These are phyloP conservation scores for Geosmithia morbida DNA, from an alignment of 2,329 filamentous ascomycete species.

Conservation along the genomic window DNA sequence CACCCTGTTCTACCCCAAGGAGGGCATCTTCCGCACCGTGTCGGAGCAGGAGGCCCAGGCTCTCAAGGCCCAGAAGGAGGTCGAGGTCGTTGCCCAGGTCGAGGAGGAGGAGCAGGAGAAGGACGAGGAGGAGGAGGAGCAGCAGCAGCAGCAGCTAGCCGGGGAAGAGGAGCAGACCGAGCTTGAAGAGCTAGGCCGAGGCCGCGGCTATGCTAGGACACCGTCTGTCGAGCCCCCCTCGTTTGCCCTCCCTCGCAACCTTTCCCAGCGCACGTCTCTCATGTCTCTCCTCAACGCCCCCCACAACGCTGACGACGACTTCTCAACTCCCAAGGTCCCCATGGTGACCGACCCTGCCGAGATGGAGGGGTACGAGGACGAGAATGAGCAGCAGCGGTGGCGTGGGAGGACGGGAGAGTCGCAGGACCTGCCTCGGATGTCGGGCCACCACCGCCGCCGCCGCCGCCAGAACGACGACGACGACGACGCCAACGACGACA, in stretches of 20 bases:
- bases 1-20: conserved; percentile 44
- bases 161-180: conserved; percentile 10
- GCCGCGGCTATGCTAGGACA: conserved; percentile 36
- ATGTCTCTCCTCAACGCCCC: conserved; percentile 47
- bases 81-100: conserved; percentile 4
- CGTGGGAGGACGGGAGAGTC: not conserved
- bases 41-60: conserved; percentile 36
- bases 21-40: conserved; percentile 49
- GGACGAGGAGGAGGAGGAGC: conserved; percentile 4
- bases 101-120: conserved; percentile 5
- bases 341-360: conserved; percentile 12
- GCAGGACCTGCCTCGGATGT: not conserved
- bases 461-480: not conserved
- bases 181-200: conserved; percentile 13
- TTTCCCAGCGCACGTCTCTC: conserved; percentile 35
- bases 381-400: not conserved
- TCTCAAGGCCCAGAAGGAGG: conserved; percentile 18
- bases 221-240: conserved; percentile 48
- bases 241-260: conserved; percentile 36
- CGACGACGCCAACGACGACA: too few relatives aligned
- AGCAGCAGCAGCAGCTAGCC: conserved; percentile 3
- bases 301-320: conserved; percentile 18
- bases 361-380: conserved; percentile 2
- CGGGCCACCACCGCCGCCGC: not conserved
- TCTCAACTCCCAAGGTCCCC: conserved; percentile 21